A percentile compares a stretch with the other conserved stretches of the same genome.
Evolutionary conservation across 345 rosid species (phyloP).

Genomic region (Eutrema heterophyllum): DNA sequence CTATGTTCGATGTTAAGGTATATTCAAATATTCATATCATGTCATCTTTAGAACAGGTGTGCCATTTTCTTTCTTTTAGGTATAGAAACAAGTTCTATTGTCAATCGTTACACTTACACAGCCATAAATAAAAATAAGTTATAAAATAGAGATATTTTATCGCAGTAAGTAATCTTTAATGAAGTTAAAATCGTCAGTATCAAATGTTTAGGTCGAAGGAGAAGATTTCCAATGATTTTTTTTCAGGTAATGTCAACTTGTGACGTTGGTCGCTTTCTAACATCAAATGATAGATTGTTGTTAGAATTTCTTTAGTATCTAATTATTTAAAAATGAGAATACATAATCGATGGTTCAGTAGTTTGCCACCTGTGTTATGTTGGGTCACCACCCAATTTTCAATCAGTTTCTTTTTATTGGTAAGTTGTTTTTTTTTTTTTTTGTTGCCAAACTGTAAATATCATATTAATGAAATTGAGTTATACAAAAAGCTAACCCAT

Average conservation of each 20-base stretch:
- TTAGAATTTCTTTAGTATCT: background rate
- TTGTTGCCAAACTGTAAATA: no score
- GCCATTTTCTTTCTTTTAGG: background rate
- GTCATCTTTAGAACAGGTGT: slow-evolving; percentile 21
- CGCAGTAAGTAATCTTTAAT: background rate
- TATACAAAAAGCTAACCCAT: no score
- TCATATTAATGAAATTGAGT: no score
- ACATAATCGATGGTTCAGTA: slow-evolving; percentile 7
- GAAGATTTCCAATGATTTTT: slow-evolving; percentile 20
- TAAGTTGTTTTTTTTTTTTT: no score
- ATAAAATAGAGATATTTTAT: background rate
- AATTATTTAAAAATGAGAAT: background rate
- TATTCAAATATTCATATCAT: slow-evolving; percentile 16
- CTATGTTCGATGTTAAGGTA: background rate
- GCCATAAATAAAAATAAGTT: background rate
- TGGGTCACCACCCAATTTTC: background rate
- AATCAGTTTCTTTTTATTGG: background rate
- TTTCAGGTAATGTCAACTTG: slow-evolving; percentile 22
- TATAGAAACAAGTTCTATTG: background rate
- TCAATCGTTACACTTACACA: slow-evolving; percentile 7
- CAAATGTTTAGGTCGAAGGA: slow-evolving; percentile 4
- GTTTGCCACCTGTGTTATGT: slow-evolving; percentile 15
- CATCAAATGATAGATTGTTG: slow-evolving; percentile 6
- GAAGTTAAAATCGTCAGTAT: background rate
- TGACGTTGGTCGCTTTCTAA: slow-evolving; percentile 27